phyloP scores from a whole-genome alignment of 2,329 filamentous ascomycete genomes.

The Sordariomycetes sp. region DNA sequence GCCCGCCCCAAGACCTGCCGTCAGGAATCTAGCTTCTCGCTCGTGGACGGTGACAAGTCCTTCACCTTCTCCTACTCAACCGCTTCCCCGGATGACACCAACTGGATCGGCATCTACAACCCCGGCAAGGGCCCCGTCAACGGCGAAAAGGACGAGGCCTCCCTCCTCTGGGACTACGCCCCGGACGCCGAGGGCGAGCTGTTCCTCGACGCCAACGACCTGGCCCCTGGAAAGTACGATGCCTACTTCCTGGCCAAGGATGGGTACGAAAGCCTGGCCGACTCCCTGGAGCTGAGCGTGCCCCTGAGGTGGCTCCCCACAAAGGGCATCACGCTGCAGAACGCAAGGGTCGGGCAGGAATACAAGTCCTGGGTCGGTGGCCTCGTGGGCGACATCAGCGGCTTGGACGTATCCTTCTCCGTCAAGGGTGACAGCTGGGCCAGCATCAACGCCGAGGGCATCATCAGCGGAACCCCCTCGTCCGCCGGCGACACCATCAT shows the following conservation, averaged over 20 bases:
- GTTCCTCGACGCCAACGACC: constrained; percentile 10
- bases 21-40: neutral
- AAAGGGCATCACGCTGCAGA: constrained; percentile 19
- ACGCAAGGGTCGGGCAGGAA: constrained; percentile 21
- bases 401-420: constrained; percentile 15
- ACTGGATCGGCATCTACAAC: constrained; percentile 29
- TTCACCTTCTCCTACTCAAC: constrained; percentile 27
- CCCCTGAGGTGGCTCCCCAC: constrained; percentile 17
- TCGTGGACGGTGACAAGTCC: neutral
- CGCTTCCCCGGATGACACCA: constrained; percentile 13
- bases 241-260: constrained; percentile 25
- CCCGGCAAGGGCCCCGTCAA: constrained; percentile 23
- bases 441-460: constrained; percentile 18
- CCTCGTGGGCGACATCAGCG: constrained; percentile 17
- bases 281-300: constrained; percentile 19
- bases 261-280: constrained; percentile 24
- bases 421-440: constrained; percentile 19
- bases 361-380: constrained; percentile 22
- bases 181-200: constrained; percentile 16
- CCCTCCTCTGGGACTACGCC: constrained; percentile 24
- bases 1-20: constrained; percentile 15
- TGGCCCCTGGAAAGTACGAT: constrained; percentile 21
- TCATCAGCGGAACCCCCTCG: constrained; percentile 23
- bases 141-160: constrained; percentile 14
- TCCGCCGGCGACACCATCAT: constrained; percentile 10